phyloP scores from a whole-genome alignment of 768 basidiomycete genomes.

The Boletus barrowsii region DNA sequence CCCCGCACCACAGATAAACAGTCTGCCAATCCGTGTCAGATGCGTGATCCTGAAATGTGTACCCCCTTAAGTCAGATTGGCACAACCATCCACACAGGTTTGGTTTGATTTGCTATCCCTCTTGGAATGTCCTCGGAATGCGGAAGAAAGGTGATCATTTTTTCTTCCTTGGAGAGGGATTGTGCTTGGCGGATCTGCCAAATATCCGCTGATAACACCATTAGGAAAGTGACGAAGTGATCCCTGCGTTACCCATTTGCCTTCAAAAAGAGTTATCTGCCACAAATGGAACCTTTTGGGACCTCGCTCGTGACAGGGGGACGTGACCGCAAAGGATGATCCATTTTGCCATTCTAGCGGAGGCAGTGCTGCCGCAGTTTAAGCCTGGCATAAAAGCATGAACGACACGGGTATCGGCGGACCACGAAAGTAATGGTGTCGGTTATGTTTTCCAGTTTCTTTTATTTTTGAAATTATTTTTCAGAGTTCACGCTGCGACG shows the following conservation, averaged over 20 bases:
- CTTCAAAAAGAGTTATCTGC: slow-evolving; percentile 15
- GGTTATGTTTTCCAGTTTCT: slow-evolving; percentile 1
- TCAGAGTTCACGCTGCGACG: slow-evolving; percentile 6
- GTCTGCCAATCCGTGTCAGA: slow-evolving; percentile 3
- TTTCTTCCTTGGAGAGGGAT: neutral
- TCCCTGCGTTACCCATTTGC: slow-evolving; percentile 13
- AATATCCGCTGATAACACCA: slow-evolving; percentile 16
- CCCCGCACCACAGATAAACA: slow-evolving; percentile 7
- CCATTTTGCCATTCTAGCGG: slow-evolving; percentile 13
- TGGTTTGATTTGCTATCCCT: slow-evolving; percentile 2
- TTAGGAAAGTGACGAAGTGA: slow-evolving; percentile 15
- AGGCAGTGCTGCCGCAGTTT: slow-evolving; percentile 18
- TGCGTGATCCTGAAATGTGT: slow-evolving; percentile 19
- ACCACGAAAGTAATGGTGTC: neutral
- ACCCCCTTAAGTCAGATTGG: slow-evolving; percentile 6
- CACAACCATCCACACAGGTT: neutral
- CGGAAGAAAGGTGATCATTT: slow-evolving; percentile 1
- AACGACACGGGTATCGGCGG: neutral
- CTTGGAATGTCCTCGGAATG: slow-evolving; percentile 19
- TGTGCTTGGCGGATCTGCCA: slow-evolving; percentile 7
- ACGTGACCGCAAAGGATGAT: slow-evolving; percentile 16
- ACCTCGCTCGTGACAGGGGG: slow-evolving; percentile 12
- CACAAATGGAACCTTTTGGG: slow-evolving; percentile 10
- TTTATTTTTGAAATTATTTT: neutral
- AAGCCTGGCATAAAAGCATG: neutral